Evolutionary conservation across 2,329 filamentous ascomycete species (phyloP).

Genomic region (Trichoderma sp.): DNA sequence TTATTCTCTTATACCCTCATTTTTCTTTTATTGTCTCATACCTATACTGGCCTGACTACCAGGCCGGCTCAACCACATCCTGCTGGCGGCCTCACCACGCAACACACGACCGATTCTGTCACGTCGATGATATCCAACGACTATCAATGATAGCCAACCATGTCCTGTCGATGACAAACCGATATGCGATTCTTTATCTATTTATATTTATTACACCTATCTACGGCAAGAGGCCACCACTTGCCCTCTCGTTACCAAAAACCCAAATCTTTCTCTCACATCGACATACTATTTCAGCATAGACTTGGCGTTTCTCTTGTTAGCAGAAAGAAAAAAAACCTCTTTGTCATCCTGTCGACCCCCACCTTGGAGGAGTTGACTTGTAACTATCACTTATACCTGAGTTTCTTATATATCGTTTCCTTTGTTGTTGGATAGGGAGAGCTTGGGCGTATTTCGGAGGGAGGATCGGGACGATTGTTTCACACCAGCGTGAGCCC

Average conservation of each 20-base stretch:
- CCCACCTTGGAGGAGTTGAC: slow-evolving; percentile 17
- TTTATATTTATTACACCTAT: slow-evolving; percentile 20
- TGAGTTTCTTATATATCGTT: slow-evolving; percentile 22
- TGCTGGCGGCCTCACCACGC: neutral
- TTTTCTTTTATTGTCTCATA: neutral
- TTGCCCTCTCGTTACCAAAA: neutral
- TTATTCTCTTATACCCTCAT: neutral
- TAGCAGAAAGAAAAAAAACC: slow-evolving; percentile 16
- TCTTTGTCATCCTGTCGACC: slow-evolving; percentile 22
- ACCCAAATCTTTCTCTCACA: slow-evolving; percentile 8
- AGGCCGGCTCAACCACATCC: neutral
- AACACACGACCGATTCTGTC: slow-evolving; percentile 1
- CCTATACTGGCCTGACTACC: neutral
- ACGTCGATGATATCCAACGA: slow-evolving; percentile 21
- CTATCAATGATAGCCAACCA: slow-evolving; percentile 8
- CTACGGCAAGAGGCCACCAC: neutral
- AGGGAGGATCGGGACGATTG: slow-evolving; percentile 24
- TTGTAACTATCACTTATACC: slow-evolving; percentile 31
- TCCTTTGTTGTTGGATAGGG: slow-evolving; percentile 28
- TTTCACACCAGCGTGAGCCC: slow-evolving; percentile 26
- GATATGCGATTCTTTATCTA: slow-evolving; percentile 26
- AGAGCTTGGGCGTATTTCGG: slow-evolving; percentile 26
- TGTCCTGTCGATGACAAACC: slow-evolving; percentile 2
- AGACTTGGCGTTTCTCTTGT: slow-evolving; percentile 33
- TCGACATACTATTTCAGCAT: slow-evolving; percentile 30